A percentile compares a stretch with the other conserved stretches of the same genome.
Evolutionary conservation across 768 basidiomycete species (phyloP).

Genomic region (Lanmaoa rubissima): DNA sequence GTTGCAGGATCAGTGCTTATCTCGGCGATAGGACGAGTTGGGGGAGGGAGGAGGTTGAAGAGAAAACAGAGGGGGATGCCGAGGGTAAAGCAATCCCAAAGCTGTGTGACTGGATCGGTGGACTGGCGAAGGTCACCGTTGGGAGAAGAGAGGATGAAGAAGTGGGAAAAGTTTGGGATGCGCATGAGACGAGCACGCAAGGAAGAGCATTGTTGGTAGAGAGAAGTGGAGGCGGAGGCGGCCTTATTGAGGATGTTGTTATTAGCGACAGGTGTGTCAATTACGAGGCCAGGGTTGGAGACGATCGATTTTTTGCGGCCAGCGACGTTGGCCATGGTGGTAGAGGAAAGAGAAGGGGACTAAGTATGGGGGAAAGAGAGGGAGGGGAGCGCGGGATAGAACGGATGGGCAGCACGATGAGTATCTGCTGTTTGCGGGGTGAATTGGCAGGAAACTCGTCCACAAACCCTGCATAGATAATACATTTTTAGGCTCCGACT

Average conservation of each 20-base stretch:
- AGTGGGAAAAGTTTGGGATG: slow-evolving; percentile 68
- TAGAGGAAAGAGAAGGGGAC: slow-evolving; percentile 5
- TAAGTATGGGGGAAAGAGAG: not conserved
- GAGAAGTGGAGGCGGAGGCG: slow-evolving; percentile 81
- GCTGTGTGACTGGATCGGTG: slow-evolving; percentile 89
- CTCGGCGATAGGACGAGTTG: slow-evolving; percentile 41
- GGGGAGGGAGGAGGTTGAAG: slow-evolving; percentile 81
- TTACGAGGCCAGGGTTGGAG: slow-evolving; percentile 59
- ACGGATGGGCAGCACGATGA: not conserved
- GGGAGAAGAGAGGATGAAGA: slow-evolving; percentile 60
- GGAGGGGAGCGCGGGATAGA: not conserved
- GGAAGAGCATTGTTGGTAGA: slow-evolving; percentile 89
- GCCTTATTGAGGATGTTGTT: slow-evolving; percentile 91
- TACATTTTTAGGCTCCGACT: slow-evolving; percentile 31
- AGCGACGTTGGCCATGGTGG: slow-evolving; percentile 53
- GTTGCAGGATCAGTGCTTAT: slow-evolving; percentile 65
- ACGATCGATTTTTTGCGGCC: slow-evolving; percentile 80
- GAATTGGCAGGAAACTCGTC: slow-evolving; percentile 11
- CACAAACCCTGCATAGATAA: slow-evolving; percentile 26
- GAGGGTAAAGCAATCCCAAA: slow-evolving; percentile 92
- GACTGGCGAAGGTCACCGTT: slow-evolving; percentile 65
- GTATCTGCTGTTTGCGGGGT: slow-evolving; percentile 8
- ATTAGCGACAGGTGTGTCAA: slow-evolving; percentile 72
- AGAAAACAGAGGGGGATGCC: slow-evolving; percentile 95
- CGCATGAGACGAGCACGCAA: slow-evolving; percentile 76